A percentile compares a stretch with the other conserved stretches of the same genome.
Conservation (phyloP, 169 alveolate species). For the Eimeria zaria region DNA sequence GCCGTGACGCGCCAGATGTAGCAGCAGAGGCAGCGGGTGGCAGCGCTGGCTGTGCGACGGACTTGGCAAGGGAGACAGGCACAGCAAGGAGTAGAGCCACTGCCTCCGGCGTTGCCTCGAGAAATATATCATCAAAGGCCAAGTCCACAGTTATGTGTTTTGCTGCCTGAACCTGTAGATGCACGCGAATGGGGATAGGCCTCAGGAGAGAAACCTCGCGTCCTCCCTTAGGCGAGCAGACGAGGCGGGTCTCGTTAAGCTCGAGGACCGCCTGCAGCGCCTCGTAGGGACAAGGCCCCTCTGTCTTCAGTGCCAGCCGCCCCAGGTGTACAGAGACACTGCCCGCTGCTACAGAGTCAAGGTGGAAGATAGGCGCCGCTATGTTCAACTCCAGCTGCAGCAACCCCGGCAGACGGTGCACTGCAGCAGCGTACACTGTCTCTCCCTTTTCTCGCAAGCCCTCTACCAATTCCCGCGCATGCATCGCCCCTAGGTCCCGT, state of each 20-base stretch:
- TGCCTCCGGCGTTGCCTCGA: conserved; percentile 92
- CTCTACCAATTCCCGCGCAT: conserved; percentile 74
- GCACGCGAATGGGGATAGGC: conserved; percentile 80
- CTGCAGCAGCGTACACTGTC: conserved; percentile 80
- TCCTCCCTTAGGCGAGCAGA: conserved; percentile 81
- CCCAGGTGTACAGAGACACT: conserved; percentile 91
- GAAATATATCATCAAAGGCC: conserved; percentile 89
- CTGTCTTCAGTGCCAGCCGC: conserved; percentile 89
- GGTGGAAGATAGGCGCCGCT: conserved; percentile 89
- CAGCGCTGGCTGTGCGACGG: conserved; percentile 48
- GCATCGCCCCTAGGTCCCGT: conserved; percentile 67
- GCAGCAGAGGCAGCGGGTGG: conserved; percentile 14
- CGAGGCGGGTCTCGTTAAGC: conserved; percentile 91
- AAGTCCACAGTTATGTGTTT: not conserved
- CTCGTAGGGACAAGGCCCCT: conserved; percentile 90
- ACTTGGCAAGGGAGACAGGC: conserved; percentile 89
- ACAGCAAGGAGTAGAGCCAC: conserved; percentile 90
- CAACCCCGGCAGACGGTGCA: conserved; percentile 78
- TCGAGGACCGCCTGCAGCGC: conserved; percentile 89
- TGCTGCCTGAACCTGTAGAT: not conserved
- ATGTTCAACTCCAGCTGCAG: conserved; percentile 86
- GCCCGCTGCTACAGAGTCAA: conserved; percentile 86
- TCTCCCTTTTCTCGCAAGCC: conserved; percentile 62
- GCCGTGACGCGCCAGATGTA: not conserved
- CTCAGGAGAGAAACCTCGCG: conserved; percentile 78